Conservation (phyloP, 148 eudicot species). For the Rhododendron griersonianum region DNA sequence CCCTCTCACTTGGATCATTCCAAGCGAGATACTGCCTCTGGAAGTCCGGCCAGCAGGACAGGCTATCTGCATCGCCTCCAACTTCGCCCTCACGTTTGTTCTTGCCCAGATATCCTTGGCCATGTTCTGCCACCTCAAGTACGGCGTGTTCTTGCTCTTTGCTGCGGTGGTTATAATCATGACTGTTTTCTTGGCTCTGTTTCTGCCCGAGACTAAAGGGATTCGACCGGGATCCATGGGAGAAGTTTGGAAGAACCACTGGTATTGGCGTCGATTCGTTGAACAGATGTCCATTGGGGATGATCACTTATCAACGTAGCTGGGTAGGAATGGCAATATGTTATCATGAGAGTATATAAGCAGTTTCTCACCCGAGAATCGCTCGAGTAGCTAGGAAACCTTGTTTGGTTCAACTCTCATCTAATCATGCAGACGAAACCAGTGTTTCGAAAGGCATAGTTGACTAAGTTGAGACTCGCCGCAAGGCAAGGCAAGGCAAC, state of each 20-base stretch:
- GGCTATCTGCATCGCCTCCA: conserved; percentile 29
- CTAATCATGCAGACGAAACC: not conserved
- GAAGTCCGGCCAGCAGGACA: conserved; percentile 14
- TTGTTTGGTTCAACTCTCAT: too few species aligned
- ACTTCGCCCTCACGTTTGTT: conserved; percentile 33
- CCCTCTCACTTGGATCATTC: conserved; percentile 39
- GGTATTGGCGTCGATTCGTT: conserved; percentile 37
- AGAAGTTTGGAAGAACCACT: conserved; percentile 34
- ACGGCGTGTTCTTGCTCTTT: conserved; percentile 31
- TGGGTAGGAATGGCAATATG: not conserved
- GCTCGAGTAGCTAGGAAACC: not conserved
- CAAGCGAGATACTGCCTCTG: conserved; percentile 32
- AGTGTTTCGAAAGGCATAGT: not conserved
- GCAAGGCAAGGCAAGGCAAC: not conserved
- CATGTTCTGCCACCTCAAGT: conserved; percentile 39
- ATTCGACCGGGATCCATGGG: conserved; percentile 28
- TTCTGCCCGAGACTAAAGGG: conserved; percentile 44
- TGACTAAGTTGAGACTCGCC: not conserved
- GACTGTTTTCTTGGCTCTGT: conserved; percentile 29
- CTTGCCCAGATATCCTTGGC: conserved; percentile 31
- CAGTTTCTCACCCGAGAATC: not conserved
- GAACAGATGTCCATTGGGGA: not conserved
- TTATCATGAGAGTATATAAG: not conserved
- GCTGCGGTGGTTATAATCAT: conserved; percentile 21
- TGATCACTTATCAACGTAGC: not conserved